Evolutionary conservation across 2,329 filamentous ascomycete species (phyloP).

Genomic region (Fusarium marasasianum): DNA sequence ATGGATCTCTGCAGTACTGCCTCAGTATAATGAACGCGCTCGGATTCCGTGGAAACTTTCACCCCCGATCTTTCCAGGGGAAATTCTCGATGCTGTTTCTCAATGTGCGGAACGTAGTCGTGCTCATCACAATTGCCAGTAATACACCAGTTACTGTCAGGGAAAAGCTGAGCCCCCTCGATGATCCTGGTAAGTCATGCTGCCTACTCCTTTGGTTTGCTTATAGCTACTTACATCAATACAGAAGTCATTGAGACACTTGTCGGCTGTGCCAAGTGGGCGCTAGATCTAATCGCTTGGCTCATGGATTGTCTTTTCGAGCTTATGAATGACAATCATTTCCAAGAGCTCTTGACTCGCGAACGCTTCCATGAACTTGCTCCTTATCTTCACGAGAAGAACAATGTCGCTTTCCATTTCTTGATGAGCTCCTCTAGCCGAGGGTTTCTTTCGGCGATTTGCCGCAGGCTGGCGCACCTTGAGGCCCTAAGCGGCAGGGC

Average conservation of each 20-base stretch:
- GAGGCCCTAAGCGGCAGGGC: conserved; percentile 60
- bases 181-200: conserved; percentile 61
- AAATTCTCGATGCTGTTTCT: conserved; percentile 80
- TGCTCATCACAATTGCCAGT: conserved; percentile 71
- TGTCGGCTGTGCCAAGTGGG: conserved; percentile 81
- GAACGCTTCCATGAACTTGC: conserved; percentile 60
- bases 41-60: conserved; percentile 73
- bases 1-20: conserved; percentile 76
- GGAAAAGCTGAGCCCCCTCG: conserved; percentile 66
- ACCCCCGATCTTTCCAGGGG: conserved; percentile 70
- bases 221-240: conserved; percentile 7
- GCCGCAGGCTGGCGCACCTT: conserved; percentile 69
- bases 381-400: conserved; percentile 61
- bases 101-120: conserved; percentile 76
- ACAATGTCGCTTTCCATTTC: conserved; percentile 68
- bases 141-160: conserved; percentile 64
- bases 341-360: conserved; percentile 60
- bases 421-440: conserved; percentile 79
- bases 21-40: conserved; percentile 83
- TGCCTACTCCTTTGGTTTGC: not conserved
- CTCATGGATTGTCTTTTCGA: conserved; percentile 67
- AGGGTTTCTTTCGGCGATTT: conserved; percentile 75
- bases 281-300: conserved; percentile 74
- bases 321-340: conserved; percentile 62
- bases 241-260: conserved; percentile 77